A percentile compares a stretch with the other conserved stretches of the same genome.
Conservation (phyloP, 176 grass and related monocot genomes). For the Zea luxurians region DNA sequence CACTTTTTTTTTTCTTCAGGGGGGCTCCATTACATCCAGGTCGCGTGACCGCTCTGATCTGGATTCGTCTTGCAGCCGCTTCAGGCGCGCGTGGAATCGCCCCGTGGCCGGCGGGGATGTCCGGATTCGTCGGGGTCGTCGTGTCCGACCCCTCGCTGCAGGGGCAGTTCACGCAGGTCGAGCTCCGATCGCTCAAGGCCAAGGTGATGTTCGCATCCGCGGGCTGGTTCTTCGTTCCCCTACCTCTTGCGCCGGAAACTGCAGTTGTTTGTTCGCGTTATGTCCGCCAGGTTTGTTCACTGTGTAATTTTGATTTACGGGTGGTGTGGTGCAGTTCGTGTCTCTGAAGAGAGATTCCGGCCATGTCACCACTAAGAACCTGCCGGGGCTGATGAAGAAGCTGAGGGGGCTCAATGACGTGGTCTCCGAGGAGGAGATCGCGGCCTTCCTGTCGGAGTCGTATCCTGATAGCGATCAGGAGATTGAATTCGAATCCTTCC, state of each 20-base stretch:
- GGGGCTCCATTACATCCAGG: not conserved
- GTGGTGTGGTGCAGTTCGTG: constrained; percentile 54
- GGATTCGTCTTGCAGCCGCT: constrained; percentile 28
- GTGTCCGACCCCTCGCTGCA: constrained; percentile 97
- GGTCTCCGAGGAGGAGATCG: constrained; percentile 66
- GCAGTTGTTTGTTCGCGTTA: not conserved
- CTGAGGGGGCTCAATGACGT: constrained; percentile 77
- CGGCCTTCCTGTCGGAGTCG: constrained; percentile 57
- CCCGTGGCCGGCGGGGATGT: constrained; percentile 50
- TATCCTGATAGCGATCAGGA: constrained; percentile 67
- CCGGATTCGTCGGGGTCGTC: constrained; percentile 78
- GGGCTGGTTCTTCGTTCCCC: not conserved
- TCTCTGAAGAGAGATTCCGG: constrained; percentile 63
- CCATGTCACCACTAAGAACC: constrained; percentile 73
- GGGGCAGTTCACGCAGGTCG: constrained; percentile 97
- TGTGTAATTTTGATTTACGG: constrained; percentile 29
- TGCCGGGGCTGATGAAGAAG: constrained; percentile 79
- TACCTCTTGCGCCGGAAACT: not conserved
- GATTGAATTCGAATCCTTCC: constrained; percentile 90
- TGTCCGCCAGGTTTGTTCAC: not conserved
- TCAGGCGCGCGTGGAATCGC: not conserved
- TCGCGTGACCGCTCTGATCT: constrained; percentile 31
- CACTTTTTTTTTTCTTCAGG: not conserved
- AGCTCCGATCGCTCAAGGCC: constrained; percentile 84
- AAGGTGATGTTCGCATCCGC: constrained; percentile 58